Percentiles rank a stretch among this genome's conserved stretches.
Conservation (phyloP, 108 stramenopile species). For the Mayamaea pseudoterrestris region DNA sequence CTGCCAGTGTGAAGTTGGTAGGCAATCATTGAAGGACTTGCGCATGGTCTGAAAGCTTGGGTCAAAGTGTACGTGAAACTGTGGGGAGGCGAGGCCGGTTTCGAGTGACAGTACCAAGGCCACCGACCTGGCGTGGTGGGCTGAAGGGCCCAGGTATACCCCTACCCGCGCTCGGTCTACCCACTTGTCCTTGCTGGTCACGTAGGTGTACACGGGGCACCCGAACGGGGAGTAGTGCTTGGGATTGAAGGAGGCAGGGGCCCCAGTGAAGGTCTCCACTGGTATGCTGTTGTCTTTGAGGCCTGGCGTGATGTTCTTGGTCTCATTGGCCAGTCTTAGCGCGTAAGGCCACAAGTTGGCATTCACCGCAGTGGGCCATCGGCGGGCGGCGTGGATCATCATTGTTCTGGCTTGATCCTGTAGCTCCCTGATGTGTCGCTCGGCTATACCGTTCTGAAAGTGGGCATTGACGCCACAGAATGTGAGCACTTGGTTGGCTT, state of each 20-base stretch:
- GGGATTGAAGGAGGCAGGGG: slow-evolving; percentile 6
- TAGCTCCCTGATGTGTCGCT: slow-evolving; percentile 15
- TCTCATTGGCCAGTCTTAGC: slow-evolving; percentile 10
- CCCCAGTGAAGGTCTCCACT: slow-evolving; percentile 3
- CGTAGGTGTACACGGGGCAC: slow-evolving; percentile 11
- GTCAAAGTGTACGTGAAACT: slow-evolving; percentile 25
- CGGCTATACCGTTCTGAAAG: slow-evolving; percentile 19
- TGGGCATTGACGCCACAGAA: slow-evolving; percentile 23
- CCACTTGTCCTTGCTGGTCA: slow-evolving; percentile 23
- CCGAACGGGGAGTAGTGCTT: slow-evolving; percentile 15
- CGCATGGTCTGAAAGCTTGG: slow-evolving; percentile 16
- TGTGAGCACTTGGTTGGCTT: slow-evolving; percentile 14
- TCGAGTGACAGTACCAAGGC: slow-evolving; percentile 18
- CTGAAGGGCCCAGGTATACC: slow-evolving; percentile 21
- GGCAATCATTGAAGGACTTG: background rate
- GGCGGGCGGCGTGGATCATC: slow-evolving; percentile 13
- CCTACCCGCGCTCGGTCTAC: slow-evolving; percentile 16
- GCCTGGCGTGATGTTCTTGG: slow-evolving; percentile 3
- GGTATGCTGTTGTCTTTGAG: slow-evolving; percentile 5
- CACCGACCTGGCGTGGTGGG: slow-evolving; percentile 18
- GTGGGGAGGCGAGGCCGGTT: slow-evolving; percentile 27
- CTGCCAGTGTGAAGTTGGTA: slow-evolving; percentile 8
- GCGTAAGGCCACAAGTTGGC: slow-evolving; percentile 26
- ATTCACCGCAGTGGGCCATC: slow-evolving; percentile 16
- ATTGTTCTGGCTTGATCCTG: slow-evolving; percentile 12